Conservation (phyloP, 352 stramenopile species). For the Pythium guiyangense region DNA sequence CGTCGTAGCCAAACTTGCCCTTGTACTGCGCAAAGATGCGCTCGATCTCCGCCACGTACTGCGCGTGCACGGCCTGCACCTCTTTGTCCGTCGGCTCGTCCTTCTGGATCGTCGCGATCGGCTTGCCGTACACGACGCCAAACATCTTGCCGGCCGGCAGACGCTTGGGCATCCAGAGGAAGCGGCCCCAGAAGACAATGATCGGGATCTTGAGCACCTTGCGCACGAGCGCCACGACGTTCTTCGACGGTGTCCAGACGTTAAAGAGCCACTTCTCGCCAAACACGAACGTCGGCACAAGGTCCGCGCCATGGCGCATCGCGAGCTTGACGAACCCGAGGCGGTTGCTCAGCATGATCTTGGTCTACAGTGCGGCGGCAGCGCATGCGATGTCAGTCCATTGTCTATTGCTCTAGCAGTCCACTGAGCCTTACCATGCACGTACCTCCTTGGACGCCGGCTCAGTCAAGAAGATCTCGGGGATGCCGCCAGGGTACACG, state of each 20-base stretch:
- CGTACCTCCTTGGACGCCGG: slow-evolving; percentile 14
- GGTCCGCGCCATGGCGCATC: too few relatives aligned
- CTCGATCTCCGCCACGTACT: slow-evolving; percentile 61
- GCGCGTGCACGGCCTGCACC: slow-evolving; percentile 39
- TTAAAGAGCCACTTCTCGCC: neutral
- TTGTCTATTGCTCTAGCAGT: too few relatives aligned
- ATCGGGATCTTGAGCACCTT: too few relatives aligned
- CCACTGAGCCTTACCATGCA: too few relatives aligned
- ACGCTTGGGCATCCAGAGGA: slow-evolving; percentile 72
- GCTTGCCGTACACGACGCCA: slow-evolving; percentile 72
- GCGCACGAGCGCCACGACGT: too few relatives aligned
- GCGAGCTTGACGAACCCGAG: slow-evolving; percentile 35
- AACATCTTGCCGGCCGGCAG: slow-evolving; percentile 60
- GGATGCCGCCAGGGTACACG: slow-evolving; percentile 71
- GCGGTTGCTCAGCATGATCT: slow-evolving; percentile 71
- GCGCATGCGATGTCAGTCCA: too few relatives aligned
- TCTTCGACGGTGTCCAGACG: too few relatives aligned
- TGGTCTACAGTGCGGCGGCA: slow-evolving; percentile 51
- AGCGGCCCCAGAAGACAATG: slow-evolving; percentile 7
- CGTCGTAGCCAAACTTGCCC: slow-evolving; percentile 59
- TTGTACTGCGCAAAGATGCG: slow-evolving; percentile 69
- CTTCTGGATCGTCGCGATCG: slow-evolving; percentile 48
- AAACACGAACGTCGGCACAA: too few relatives aligned
- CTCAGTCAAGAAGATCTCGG: slow-evolving; percentile 76
- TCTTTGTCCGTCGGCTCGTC: slow-evolving; percentile 59